These are phyloP conservation scores for Orbilia blumenaviensis DNA, from an alignment of 2,329 filamentous ascomycete species.

Conservation along the genomic window DNA sequence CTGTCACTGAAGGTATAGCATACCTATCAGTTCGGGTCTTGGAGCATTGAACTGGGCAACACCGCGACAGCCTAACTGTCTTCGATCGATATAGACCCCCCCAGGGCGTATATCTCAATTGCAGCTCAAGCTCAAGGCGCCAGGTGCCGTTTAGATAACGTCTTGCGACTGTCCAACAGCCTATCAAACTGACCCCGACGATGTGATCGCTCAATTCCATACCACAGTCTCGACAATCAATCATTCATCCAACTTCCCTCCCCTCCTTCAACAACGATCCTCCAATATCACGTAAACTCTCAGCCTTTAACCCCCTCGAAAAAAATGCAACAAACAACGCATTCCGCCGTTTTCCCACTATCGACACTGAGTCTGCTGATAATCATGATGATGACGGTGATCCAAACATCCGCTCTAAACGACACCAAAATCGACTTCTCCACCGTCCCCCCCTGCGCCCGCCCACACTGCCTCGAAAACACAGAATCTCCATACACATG, in stretches of 20 bases:
- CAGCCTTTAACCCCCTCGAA: too few relatives aligned
- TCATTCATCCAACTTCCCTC: too few relatives aligned
- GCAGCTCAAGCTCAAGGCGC: too few relatives aligned
- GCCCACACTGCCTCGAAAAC: constrained; percentile 6
- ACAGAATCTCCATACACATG: constrained; percentile 3
- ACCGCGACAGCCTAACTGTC: too few relatives aligned
- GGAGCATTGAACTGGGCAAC: too few relatives aligned
- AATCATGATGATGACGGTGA: too few relatives aligned
- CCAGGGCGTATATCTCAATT: too few relatives aligned
- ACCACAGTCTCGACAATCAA: not conserved
- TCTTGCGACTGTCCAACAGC: not conserved
- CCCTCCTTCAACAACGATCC: not conserved
- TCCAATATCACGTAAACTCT: not conserved
- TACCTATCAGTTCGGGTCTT: too few relatives aligned
- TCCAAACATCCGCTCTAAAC: not conserved
- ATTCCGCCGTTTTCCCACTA: not conserved
- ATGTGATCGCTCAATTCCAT: not conserved
- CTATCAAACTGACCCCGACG: not conserved
- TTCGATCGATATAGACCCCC: too few relatives aligned
- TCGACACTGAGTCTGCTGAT: too few relatives aligned
- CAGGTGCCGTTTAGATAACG: not conserved
- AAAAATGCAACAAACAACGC: constrained; percentile 50
- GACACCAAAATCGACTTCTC: constrained; percentile 29
- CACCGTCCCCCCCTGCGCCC: constrained; percentile 9
- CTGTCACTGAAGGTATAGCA: too few relatives aligned